Percentiles rank a stretch among this genome's conserved stretches.
Evolutionary conservation across 768 basidiomycete species (phyloP).

Genomic region (Boletus subcaerulescens): DNA sequence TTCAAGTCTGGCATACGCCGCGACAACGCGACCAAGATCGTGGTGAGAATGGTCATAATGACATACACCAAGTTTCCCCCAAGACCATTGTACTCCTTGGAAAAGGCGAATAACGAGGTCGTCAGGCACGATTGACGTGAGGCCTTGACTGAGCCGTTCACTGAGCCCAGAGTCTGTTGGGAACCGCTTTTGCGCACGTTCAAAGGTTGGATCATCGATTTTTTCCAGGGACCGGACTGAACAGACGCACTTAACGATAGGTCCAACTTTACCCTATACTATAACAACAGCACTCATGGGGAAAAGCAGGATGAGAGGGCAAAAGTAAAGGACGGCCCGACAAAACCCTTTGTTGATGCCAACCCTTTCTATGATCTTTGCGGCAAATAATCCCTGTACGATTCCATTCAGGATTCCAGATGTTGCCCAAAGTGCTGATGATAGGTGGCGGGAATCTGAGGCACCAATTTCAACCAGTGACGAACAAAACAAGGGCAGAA

Average conservation of each 20-base stretch:
- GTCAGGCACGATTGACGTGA: conserved; percentile 41
- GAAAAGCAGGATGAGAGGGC: conserved; percentile 39
- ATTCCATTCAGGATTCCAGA: conserved; percentile 36
- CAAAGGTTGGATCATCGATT: background rate
- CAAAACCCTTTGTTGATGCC: conserved; percentile 44
- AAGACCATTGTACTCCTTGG: conserved; percentile 44
- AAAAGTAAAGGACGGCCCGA: conserved; percentile 35
- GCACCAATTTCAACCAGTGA: too few relatives aligned
- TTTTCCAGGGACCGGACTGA: background rate
- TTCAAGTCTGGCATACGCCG: conserved; percentile 15
- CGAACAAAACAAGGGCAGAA: too few relatives aligned
- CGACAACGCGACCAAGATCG: conserved; percentile 19
- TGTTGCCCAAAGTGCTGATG: conserved; percentile 38
- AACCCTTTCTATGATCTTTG: conserved; percentile 36
- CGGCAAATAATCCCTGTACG: conserved; percentile 40
- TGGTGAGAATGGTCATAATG: conserved; percentile 32
- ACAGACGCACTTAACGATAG: conserved; percentile 40
- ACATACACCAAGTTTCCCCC: conserved; percentile 50
- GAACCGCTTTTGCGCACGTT: conserved; percentile 42
- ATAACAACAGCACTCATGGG: conserved; percentile 43
- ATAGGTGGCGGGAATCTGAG: conserved; percentile 37
- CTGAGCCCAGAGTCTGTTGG: conserved; percentile 52
- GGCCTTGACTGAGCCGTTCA: conserved; percentile 55
- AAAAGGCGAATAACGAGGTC: conserved; percentile 51
- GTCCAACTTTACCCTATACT: conserved; percentile 33